phyloP scores from a whole-genome alignment of 345 rosid species.

The Nephelium lappaceum region DNA sequence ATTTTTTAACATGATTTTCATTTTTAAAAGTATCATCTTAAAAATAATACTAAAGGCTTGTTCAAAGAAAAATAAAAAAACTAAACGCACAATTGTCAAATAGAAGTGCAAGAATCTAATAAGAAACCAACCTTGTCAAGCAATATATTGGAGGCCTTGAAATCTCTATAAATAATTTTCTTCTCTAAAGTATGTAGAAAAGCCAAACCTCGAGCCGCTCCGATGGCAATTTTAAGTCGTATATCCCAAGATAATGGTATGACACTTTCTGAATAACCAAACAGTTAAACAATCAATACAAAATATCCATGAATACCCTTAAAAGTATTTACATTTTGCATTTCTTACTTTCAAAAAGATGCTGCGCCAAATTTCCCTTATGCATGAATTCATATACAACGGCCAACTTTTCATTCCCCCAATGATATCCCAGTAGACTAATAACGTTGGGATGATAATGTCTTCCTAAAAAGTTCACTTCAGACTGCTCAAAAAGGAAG shows the following conservation, averaged over 20 bases:
- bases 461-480: no score
- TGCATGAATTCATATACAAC: no score
- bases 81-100: no score
- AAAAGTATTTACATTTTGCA: neutral
- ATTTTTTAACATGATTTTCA: no score
- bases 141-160: conserved; percentile 81
- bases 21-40: no score
- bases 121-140: conserved; percentile 63
- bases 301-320: neutral
- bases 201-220: conserved; percentile 81
- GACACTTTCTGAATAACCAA: conserved; percentile 40
- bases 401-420: no score
- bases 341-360: conserved; percentile 71
- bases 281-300: conserved; percentile 7
- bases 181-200: conserved; percentile 69
- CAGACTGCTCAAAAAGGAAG: no score
- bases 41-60: no score
- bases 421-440: no score
- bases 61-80: no score
- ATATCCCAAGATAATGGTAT: conserved; percentile 79
- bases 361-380: conserved; percentile 66
- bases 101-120: no score
- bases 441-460: no score
- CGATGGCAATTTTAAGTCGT: conserved; percentile 65
- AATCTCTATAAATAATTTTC: conserved; percentile 81